Base-by-base conservation (phyloP, 495 filamentous ascomycete genomes). In the Apiosordaria backusii region DNA sequence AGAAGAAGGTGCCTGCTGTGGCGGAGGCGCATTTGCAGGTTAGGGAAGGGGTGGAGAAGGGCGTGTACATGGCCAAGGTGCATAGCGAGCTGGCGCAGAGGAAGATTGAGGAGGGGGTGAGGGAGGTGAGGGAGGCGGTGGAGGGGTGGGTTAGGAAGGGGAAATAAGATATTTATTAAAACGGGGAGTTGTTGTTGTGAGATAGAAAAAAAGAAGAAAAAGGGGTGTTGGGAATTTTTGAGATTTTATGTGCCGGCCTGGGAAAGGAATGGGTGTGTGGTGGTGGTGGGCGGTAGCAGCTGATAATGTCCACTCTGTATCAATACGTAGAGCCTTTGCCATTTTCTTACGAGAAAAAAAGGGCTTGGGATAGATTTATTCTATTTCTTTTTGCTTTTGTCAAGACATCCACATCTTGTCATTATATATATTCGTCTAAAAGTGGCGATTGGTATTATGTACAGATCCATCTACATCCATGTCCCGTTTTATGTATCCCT, bases 91-190 rank as follows among this genome's bases (percentile, higher is more conserved):
- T 91, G 76, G 86, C 84, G 25, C 83, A 87, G 70, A 82, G 78
- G 66, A 91, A 89, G 83, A 85, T 92, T 72, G 88, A 94, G 71
- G 89, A 92, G 64, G 90, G 87, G 77, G 90, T 97, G 60, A 82
- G 78, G 59, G 84, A 87, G 23, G 86, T 83, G 59, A 84, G 92
- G 69, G 89, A 91, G 79, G 83, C 82, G 68, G 76, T 97, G 50
- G 93, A 97, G 82, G 88, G 86, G 45, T 90, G 93, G 90, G 90
- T 99, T 50, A 90, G 86, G 80, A 94, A 96, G 83, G 92, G 92
- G 54, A 90, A 89, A 82, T 90, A 76, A 73, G n/a, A n/a, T n/a
- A n/a, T n/a, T n/a, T n/a, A 26, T 50, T 2, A 25, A 21, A 45
- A 59, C 23, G 62, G 66, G 4, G 65, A 24, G 13, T 54, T 19